Conservation (phyloP, 176 grass and related monocot species). For the Oryza rufipogon region DNA sequence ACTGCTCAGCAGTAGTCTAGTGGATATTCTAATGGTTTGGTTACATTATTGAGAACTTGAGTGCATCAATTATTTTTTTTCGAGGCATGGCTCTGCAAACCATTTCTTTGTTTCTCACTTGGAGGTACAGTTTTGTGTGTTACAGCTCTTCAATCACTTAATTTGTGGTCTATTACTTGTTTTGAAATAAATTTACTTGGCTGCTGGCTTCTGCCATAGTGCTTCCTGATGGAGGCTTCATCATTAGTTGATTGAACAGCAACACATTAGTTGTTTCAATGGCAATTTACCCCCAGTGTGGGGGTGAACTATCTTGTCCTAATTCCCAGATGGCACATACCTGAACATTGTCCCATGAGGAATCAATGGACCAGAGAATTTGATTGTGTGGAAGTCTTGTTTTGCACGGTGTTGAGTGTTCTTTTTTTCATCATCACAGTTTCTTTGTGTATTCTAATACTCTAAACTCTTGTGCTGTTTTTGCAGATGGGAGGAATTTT, state of each 20-base stretch:
- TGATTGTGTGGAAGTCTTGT: no score
- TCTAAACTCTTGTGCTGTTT: slow-evolving; percentile 29
- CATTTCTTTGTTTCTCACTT: background rate
- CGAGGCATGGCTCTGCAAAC: background rate
- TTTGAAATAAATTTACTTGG: background rate
- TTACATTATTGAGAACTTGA: background rate
- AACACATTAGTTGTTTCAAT: no score
- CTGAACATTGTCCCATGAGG: no score
- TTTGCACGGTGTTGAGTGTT: no score
- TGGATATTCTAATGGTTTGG: background rate
- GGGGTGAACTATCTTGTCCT: no score
- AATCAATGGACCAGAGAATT: no score
- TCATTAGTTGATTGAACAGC: no score
- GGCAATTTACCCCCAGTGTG: no score
- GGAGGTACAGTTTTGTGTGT: background rate
- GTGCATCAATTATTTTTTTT: background rate
- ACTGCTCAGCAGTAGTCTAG: background rate
- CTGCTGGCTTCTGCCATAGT: background rate
- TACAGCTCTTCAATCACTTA: background rate
- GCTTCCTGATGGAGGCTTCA: no score
- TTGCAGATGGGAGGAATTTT: slow-evolving; percentile 63
- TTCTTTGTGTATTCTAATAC: slow-evolving; percentile 25
- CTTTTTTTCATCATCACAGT: background rate
- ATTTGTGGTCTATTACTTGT: background rate
- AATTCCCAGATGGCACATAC: no score